Base-by-base conservation (phyloP, 2,329 filamentous ascomycete genomes). In the Clarireedia monteithiana region DNA sequence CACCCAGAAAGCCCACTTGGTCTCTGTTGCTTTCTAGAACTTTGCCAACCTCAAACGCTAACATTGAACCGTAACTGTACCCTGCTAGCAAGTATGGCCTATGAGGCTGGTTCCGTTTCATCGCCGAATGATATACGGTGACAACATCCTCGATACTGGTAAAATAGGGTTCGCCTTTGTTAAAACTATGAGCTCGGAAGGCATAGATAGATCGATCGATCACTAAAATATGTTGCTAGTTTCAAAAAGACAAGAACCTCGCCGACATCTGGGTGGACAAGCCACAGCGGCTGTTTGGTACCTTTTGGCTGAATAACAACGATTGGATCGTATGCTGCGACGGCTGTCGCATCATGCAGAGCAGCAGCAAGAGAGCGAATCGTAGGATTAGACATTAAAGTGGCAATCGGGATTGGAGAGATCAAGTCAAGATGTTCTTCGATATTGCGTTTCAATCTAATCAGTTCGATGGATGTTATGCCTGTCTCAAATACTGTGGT, bases 81-180 rank as follows among this genome's bases (percentile, higher is more conserved):
- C 79, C 78, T 0, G 74, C 74, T 1, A 82, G 63, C 0, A 74
- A 74, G 59, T 82, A 82, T 0, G 78, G 78, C 0, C 79, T 77
- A 0, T 65, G 14, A 0, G 77, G 76, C 56, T 82, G 78, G 1
- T 56, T 57, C 4, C 54, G 24, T n/a, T 70, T 69, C 39, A 82
- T 73, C 0, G 72, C 70, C 0, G 52, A 39, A 9, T 66, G 58
- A 62, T 81, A 82, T 0, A 64, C 71, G 1, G 61, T 56, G 1
- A 77, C 66, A 0, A 68, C 63, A 46, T 81, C 75, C 0, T 60
- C 52, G 17, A 80, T 67, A 34, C 49, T 61, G 0, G 44, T 51
- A 63, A 78, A 78, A 42, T 57, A 62, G 0, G 51, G 4, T 44
- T 78, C 70, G 15, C 67, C 69, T 38, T 17, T 4, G 1, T 62